phyloP scores from a whole-genome alignment of 2,329 filamentous ascomycete species.

The Monosporascus sp. region DNA sequence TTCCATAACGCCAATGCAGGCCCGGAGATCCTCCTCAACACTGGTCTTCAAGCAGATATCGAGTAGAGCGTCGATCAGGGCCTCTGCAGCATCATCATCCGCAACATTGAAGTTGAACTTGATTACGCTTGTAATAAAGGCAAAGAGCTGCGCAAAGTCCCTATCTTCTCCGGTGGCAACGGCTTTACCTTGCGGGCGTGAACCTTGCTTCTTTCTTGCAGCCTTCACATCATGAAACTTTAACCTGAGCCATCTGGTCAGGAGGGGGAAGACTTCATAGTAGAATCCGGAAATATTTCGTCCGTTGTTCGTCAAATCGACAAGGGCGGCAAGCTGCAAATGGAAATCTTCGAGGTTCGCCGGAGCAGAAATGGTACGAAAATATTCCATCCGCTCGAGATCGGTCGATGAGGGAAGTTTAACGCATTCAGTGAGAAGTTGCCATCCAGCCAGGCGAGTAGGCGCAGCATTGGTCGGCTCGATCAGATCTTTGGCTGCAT shows the following conservation, averaged over 20 bases:
- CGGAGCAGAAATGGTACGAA: constrained; percentile 52
- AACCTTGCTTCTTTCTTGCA: constrained; percentile 47
- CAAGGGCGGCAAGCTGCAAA: constrained; percentile 57
- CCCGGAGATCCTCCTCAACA: constrained; percentile 57
- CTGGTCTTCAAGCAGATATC: constrained; percentile 64
- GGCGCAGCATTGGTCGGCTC: constrained; percentile 47
- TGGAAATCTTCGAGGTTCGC: constrained; percentile 59
- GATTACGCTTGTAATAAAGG: constrained; percentile 61
- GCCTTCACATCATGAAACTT: constrained; percentile 48
- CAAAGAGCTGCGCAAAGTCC: constrained; percentile 59
- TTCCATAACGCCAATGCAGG: constrained; percentile 63
- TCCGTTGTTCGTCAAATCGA: constrained; percentile 56
- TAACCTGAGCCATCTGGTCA: constrained; percentile 55
- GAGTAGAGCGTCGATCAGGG: constrained; percentile 57
- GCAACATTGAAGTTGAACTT: constrained; percentile 71
- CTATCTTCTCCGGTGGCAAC: constrained; percentile 48
- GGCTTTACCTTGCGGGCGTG: constrained; percentile 36
- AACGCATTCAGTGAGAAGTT: constrained; percentile 59
- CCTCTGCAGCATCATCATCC: constrained; percentile 54
- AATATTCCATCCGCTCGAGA: constrained; percentile 61
- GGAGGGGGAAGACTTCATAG: constrained; percentile 58
- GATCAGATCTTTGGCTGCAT: constrained; percentile 60
- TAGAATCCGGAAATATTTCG: constrained; percentile 61
- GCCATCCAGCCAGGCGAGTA: constrained; percentile 57
- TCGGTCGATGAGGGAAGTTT: constrained; percentile 58